A percentile compares a stretch with the other conserved stretches of the same genome.
Evolutionary conservation across 306 rosid species (phyloP).

Genomic region (Vachellia pachyceras): DNA sequence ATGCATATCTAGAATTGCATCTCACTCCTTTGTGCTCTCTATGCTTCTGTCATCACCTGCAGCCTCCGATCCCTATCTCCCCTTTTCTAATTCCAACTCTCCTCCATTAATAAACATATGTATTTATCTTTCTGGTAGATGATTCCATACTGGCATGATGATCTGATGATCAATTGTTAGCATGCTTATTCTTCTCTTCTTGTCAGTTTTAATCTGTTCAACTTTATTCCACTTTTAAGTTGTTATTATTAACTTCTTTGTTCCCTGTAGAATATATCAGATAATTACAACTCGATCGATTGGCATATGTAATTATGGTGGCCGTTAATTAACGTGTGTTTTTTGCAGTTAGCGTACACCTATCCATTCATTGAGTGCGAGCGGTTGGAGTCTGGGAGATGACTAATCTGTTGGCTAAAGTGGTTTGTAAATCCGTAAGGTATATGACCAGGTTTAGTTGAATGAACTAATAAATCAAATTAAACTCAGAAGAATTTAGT

Average conservation of each 20-base stretch:
- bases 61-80: slow-evolving; percentile 34
- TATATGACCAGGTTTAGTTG: neutral
- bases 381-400: slow-evolving; percentile 24
- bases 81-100: slow-evolving; percentile 8
- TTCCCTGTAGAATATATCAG: neutral
- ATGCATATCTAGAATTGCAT: slow-evolving; percentile 43
- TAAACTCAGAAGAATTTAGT: no score
- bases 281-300: neutral
- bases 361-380: neutral
- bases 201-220: neutral
- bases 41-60: slow-evolving; percentile 64
- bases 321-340: neutral
- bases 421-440: neutral
- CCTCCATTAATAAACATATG: neutral
- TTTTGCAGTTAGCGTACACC: slow-evolving; percentile 24
- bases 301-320: neutral
- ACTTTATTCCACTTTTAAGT: neutral
- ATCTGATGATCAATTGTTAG: neutral
- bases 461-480: neutral
- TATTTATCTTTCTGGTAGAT: neutral
- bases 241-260: neutral
- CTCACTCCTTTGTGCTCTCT: slow-evolving; percentile 66
- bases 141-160: neutral
- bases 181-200: neutral
- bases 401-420: neutral